Base-by-base conservation (phyloP, 2,329 filamentous ascomycete genomes). In the Sclerotinia sclerotiorum region DNA sequence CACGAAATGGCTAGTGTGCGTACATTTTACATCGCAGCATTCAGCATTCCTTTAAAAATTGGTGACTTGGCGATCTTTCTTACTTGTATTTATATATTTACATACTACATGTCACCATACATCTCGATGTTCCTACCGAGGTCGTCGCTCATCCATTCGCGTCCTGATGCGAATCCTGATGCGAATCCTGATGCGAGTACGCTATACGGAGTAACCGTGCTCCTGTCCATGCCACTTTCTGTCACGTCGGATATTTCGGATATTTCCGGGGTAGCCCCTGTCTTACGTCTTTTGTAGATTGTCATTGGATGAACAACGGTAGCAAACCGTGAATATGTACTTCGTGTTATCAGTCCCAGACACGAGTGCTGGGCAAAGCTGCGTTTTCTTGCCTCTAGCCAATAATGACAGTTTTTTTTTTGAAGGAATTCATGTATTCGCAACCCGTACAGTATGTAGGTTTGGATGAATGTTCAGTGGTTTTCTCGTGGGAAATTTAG, bases 131-230 rank as follows among this genome's bases (percentile, higher is more conserved):
- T 2, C 13, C 15, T 42, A 21, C 19, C 27, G 52, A 55, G 52
- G 27, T 55, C 29, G 27, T 13, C 6, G 27, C 8, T 10, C 3
- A 55, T n/a, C 19, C 11, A n/a, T n/a, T 32, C 7, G 27, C 11
- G 7, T 48, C 27, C 42, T 46, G 42, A 61, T 61, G 19, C 57
- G 42, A 61, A 15, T 48, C 27, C 42, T 46, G 27, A 61, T 61
- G 42, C 57, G 57, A 61, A 15, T 48, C 27, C 42, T 46, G 27
- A 61, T 61, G 42, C 57, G 57, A 61, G 21, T 48, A 46, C 57
- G 57, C 35, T 35, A 61, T 32, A 8, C 5, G 35, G 35, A 35
- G 35, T 35, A 15, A 21, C 42, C 17, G 52, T 46, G 29, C 27
- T 42, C 15, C 5, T 32, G 32, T 21, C 51, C 27, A 8, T 32